Conservation (phyloP, 2,329 filamentous ascomycete species). For the Pseudocercospora ulei region DNA sequence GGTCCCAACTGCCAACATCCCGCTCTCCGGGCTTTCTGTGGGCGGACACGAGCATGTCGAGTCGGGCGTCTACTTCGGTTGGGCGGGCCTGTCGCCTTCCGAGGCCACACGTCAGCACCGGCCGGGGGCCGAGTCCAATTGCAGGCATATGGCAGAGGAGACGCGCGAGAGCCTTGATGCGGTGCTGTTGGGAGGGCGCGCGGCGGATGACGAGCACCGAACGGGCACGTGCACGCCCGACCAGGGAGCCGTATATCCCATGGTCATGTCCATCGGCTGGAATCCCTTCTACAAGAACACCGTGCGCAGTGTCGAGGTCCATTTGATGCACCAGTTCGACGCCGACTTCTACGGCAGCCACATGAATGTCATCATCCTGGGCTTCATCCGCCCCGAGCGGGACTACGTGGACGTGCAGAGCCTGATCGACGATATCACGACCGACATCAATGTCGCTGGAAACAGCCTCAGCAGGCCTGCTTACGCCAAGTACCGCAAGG, state of each 20-base stretch:
- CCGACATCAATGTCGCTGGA: conserved; percentile 75
- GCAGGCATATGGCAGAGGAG: conserved; percentile 24
- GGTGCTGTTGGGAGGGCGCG: conserved; percentile 12
- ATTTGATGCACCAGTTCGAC: conserved; percentile 63
- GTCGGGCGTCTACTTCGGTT: conserved; percentile 90
- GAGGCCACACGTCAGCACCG: conserved; percentile 25
- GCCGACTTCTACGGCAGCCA: conserved; percentile 75
- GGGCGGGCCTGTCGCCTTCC: conserved; percentile 54
- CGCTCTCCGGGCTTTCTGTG: conserved; percentile 59
- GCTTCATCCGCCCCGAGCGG: conserved; percentile 79
- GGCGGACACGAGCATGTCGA: conserved; percentile 53
- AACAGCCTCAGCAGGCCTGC: conserved; percentile 57
- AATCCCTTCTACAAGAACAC: conserved; percentile 97
- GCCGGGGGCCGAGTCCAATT: conserved; percentile 20
- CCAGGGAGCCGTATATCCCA: conserved; percentile 54
- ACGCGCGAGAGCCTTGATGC: conserved; percentile 19
- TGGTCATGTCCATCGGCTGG: conserved; percentile 91
- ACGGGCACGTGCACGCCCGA: conserved; percentile 9
- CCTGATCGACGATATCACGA: conserved; percentile 75
- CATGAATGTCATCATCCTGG: conserved; percentile 70
- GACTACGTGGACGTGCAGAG: conserved; percentile 80
- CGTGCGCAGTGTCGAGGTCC: conserved; percentile 58
- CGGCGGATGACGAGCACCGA: conserved; percentile 10
- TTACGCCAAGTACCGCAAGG: conserved; percentile 48
- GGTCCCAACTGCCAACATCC: conserved; percentile 89